Conservation (phyloP, 768 basidiomycete species). For the Macrolepiota fuliginosa region DNA sequence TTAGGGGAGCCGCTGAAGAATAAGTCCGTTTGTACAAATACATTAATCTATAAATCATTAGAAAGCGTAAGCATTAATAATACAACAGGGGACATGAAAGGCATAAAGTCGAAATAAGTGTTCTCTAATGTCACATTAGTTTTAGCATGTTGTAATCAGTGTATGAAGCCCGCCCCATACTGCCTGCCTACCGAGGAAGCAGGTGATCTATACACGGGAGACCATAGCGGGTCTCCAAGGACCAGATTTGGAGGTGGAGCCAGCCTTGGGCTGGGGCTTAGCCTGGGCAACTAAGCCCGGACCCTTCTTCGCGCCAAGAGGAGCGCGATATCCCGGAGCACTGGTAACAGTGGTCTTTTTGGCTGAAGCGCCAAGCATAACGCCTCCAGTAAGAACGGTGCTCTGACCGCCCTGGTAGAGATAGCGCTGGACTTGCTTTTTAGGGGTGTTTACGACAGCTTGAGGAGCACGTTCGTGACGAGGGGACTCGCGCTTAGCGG, state of each 20-base stretch:
- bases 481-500: neutral
- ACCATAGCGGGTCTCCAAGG: neutral
- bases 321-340: neutral
- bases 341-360: neutral
- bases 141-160: neutral
- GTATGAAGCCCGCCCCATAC: neutral
- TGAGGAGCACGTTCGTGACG: constrained; percentile 10
- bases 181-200: neutral
- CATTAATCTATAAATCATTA: neutral
- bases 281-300: neutral
- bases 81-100: constrained; percentile 2
- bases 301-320: neutral
- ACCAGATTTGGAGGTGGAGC: neutral
- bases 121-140: neutral
- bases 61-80: neutral
- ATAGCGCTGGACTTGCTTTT: constrained; percentile 31
- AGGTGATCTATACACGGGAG: neutral
- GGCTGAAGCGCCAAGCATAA: constrained; percentile 35
- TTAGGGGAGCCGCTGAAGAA: neutral
- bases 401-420: constrained; percentile 42
- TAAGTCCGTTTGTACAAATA: neutral
- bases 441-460: constrained; percentile 22
- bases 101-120: constrained; percentile 4
- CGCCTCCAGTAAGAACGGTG: constrained; percentile 41
- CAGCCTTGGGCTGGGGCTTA: neutral